Evolutionary conservation across 1,284 basidiomycete genomes (phyloP).

Genomic region (Cryptococcus sp.): DNA sequence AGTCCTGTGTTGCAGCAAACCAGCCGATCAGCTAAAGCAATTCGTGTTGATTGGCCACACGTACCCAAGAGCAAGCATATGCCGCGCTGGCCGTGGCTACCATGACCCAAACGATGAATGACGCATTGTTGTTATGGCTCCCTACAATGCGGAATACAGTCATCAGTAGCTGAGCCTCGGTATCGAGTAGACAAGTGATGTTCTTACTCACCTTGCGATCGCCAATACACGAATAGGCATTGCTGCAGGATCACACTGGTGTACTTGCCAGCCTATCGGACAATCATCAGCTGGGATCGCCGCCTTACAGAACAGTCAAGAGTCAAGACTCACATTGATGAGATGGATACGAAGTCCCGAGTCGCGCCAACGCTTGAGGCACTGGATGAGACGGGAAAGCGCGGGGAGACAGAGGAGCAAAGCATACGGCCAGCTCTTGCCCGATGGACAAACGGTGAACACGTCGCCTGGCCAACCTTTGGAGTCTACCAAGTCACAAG

Average conservation of each 20-base stretch:
- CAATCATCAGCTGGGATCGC: neutral
- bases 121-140: slow-evolving; percentile 52
- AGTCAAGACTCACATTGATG: slow-evolving; percentile 69
- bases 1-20: slow-evolving; percentile 56
- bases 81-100: slow-evolving; percentile 64
- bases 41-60: slow-evolving; percentile 48
- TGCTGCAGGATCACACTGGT: slow-evolving; percentile 65
- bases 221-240: slow-evolving; percentile 72
- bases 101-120: slow-evolving; percentile 68
- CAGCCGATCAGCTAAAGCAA: neutral
- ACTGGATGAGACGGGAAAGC: slow-evolving; percentile 77
- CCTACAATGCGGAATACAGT: slow-evolving; percentile 13
- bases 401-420: slow-evolving; percentile 55
- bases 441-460: slow-evolving; percentile 67
- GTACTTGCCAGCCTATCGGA: slow-evolving; percentile 74
- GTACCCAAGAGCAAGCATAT: slow-evolving; percentile 78
- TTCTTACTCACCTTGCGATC: slow-evolving; percentile 60
- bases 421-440: slow-evolving; percentile 59
- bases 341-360: slow-evolving; percentile 74
- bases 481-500: slow-evolving; percentile 20
- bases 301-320: neutral
- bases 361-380: slow-evolving; percentile 80
- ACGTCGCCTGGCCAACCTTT: slow-evolving; percentile 44
- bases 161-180: neutral
- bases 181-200: neutral